These are phyloP conservation scores for Spinellus fusiger DNA, from an alignment of 192 early-diverging fungal genomes.

Conservation along the genomic window DNA sequence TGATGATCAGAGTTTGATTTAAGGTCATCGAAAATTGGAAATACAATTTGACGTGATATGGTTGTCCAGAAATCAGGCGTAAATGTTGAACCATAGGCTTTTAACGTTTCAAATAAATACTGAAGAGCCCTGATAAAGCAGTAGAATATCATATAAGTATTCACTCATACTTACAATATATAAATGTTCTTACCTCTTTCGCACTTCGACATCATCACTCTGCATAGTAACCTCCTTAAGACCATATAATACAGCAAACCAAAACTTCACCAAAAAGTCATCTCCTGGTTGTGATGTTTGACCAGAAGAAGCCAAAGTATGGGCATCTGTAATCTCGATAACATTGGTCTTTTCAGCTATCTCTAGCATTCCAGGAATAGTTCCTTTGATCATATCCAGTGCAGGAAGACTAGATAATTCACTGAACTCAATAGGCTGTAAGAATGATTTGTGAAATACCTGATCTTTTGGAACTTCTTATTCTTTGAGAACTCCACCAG, in stretches of 20 bases:
- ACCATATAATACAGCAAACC: conserved; percentile 87
- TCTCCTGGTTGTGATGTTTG: conserved; percentile 35
- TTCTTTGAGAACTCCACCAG: conserved; percentile 66
- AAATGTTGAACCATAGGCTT: conserved; percentile 68
- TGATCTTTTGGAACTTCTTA: conserved; percentile 58
- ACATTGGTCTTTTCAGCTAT: conserved; percentile 14
- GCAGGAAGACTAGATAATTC: conserved; percentile 26
- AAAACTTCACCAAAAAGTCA: conserved; percentile 62
- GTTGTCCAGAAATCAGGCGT: conserved; percentile 77
- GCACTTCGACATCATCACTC: conserved; percentile 84
- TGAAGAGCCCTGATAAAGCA: conserved; percentile 52
- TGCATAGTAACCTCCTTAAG: conserved; percentile 88
- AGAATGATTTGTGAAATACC: conserved; percentile 26
- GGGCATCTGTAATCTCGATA: conserved; percentile 26
- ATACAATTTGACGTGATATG: conserved; percentile 77
- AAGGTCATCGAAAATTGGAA: conserved; percentile 87
- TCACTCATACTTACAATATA: neutral
- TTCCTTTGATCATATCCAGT: conserved; percentile 34
- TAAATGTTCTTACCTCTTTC: conserved; percentile 49
- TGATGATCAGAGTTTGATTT: conserved; percentile 38
- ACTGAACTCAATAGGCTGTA: neutral
- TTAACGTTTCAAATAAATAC: conserved; percentile 81
- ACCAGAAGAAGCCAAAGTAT: neutral
- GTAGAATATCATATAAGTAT: neutral
- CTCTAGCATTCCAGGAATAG: conserved; percentile 32